A percentile compares a stretch with the other conserved stretches of the same genome.
phyloP scores from a whole-genome alignment of 2,329 filamentous ascomycete genomes.

The Ophiostoma sp. region DNA sequence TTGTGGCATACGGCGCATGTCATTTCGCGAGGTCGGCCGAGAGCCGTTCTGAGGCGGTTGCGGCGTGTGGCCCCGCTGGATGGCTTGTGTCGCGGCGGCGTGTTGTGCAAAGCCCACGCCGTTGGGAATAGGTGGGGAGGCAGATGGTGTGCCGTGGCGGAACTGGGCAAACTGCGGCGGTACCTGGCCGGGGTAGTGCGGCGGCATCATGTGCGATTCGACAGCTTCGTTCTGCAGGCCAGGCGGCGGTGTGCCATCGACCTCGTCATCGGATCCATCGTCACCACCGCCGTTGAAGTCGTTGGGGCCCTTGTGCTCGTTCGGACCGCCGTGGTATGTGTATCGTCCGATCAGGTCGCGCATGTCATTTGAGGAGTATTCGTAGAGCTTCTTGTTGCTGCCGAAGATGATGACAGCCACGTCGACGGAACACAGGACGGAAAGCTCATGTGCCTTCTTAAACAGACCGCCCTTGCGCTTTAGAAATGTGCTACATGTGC shows the following conservation, averaged over 20 bases:
- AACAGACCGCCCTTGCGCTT: slow-evolving; percentile 98
- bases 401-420: slow-evolving; percentile 98
- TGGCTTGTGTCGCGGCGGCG: slow-evolving; percentile 40
- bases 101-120: slow-evolving; percentile 66
- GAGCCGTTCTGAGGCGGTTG: slow-evolving; percentile 76
- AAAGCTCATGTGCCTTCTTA: slow-evolving; percentile 99
- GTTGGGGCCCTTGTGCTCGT: slow-evolving; percentile 92
- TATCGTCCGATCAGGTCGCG: slow-evolving; percentile 84
- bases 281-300: slow-evolving; percentile 91
- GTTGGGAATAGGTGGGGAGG: slow-evolving; percentile 84
- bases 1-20: slow-evolving; percentile 72
- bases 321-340: slow-evolving; percentile 87
- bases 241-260: slow-evolving; percentile 72
- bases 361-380: slow-evolving; percentile 95
- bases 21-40: slow-evolving; percentile 76
- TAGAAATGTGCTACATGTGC: slow-evolving; percentile 78
- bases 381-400: slow-evolving; percentile 98
- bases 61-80: slow-evolving; percentile 74
- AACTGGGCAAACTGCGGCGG: slow-evolving; percentile 72
- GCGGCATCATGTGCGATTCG: slow-evolving; percentile 64
- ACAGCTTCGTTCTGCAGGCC: slow-evolving; percentile 60
- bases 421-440: slow-evolving; percentile 96
- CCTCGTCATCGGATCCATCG: slow-evolving; percentile 74
- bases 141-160: slow-evolving; percentile 77
- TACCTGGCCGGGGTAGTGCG: slow-evolving; percentile 67